These are phyloP conservation scores for Neurospora sp. DNA, from an alignment of 495 filamentous ascomycete species.

Conservation along the genomic window DNA sequence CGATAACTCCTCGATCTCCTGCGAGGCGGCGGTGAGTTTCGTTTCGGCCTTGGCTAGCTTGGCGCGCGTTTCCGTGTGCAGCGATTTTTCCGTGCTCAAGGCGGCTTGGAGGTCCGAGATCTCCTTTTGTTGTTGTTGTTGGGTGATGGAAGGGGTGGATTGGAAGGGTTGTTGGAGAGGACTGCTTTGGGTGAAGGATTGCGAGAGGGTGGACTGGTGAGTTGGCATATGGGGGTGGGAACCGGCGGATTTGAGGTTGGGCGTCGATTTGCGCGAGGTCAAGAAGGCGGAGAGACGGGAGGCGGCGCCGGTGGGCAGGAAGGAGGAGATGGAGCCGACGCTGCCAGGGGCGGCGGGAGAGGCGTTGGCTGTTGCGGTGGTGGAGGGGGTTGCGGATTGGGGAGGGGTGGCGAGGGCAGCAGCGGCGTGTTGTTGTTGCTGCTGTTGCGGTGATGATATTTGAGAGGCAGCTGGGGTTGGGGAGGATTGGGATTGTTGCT, in stretches of 20 bases:
- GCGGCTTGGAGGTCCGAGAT: neutral
- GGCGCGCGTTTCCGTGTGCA: neutral
- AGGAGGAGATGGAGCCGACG: conserved; percentile 20
- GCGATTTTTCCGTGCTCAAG: neutral
- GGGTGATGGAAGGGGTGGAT: conserved; percentile 11
- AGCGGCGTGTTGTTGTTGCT: neutral
- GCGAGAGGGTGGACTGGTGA: conserved; percentile 1
- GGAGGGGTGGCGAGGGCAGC: conserved; percentile 14
- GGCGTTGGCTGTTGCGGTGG: conserved; percentile 10
- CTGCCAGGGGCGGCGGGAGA: neutral
- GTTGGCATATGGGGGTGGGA: neutral
- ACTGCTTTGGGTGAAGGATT: neutral
- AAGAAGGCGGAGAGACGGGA: conserved; percentile 57
- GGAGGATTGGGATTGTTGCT: conserved; percentile 1
- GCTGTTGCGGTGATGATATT: conserved; percentile 16
- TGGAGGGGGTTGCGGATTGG: conserved; percentile 15
- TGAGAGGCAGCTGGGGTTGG: conserved; percentile 11
- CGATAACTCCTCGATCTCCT: conserved; percentile 83
- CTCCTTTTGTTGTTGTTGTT: neutral
- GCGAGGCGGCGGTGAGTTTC: conserved; percentile 56
- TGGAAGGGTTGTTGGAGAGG: conserved; percentile 7
- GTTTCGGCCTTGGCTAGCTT: conserved; percentile 51
- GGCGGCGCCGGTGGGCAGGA: conserved; percentile 32
- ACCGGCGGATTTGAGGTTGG: conserved; percentile 15
- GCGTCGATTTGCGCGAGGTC: conserved; percentile 44